Evolutionary conservation across 2,329 filamentous ascomycete genomes (phyloP).

Genomic region (Diaporthe aspalathi): DNA sequence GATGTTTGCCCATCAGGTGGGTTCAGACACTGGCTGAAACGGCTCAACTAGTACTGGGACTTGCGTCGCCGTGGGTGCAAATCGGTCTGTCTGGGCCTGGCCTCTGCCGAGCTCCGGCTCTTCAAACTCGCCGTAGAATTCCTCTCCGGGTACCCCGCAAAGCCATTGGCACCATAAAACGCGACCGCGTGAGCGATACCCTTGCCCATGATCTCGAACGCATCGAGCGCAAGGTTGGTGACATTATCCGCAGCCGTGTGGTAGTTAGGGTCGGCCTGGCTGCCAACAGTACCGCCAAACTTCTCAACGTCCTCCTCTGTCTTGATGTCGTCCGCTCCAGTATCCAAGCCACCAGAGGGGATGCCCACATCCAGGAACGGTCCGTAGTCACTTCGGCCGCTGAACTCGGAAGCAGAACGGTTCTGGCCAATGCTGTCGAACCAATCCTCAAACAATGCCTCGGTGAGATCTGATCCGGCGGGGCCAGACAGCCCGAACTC

Average conservation of each 20-base stretch:
- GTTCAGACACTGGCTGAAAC: not conserved
- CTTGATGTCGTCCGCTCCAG: slow-evolving; percentile 56
- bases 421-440: slow-evolving; percentile 43
- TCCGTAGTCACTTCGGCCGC: slow-evolving; percentile 70
- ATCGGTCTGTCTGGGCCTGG: slow-evolving; percentile 16
- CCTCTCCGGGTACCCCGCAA: slow-evolving; percentile 15
- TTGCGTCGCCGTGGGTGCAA: slow-evolving; percentile 11
- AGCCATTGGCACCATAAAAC: slow-evolving; percentile 25
- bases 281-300: slow-evolving; percentile 21
- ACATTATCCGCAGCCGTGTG: slow-evolving; percentile 16
- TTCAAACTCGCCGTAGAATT: slow-evolving; percentile 11
- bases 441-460: slow-evolving; percentile 17
- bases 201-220: slow-evolving; percentile 25
- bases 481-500: slow-evolving; percentile 20
- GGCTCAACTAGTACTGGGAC: slow-evolving; percentile 7
- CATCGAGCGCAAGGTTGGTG: slow-evolving; percentile 9
- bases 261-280: slow-evolving; percentile 12
- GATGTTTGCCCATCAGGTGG: no score
- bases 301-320: slow-evolving; percentile 16
- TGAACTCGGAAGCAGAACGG: slow-evolving; percentile 52
- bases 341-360: slow-evolving; percentile 67
- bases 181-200: slow-evolving; percentile 21
- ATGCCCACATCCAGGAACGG: slow-evolving; percentile 69
- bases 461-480: slow-evolving; percentile 11
- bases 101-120: not conserved